Evolutionary conservation across 83 land plant genomes (phyloP).

Genomic region (Larix sibirica): DNA sequence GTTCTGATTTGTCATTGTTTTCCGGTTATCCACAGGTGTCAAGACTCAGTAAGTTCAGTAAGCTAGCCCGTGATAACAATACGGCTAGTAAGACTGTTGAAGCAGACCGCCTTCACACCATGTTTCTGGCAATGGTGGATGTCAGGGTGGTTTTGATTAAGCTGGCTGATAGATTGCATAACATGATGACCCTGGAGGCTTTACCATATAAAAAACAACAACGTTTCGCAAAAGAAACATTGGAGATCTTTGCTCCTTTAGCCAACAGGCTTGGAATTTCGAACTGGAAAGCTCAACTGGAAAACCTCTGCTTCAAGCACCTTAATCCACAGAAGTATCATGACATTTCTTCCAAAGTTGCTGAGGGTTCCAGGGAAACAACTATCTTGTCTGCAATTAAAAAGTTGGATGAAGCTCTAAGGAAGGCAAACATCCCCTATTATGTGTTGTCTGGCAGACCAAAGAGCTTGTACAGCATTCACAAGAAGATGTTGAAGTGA

Average conservation of each 20-base stretch:
- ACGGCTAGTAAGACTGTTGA: constrained; percentile 79
- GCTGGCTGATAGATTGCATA: constrained; percentile 95
- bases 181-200: constrained; percentile 93
- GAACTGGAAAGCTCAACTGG: constrained; percentile 94
- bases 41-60: constrained; percentile 89
- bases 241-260: constrained; percentile 89
- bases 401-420: constrained; percentile 70
- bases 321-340: constrained; percentile 63
- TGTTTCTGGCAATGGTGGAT: constrained; percentile 97
- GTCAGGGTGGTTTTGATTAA: constrained; percentile 94
- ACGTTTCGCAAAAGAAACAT: constrained; percentile 92
- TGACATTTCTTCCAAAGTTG: constrained; percentile 66
- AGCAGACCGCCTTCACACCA: constrained; percentile 92
- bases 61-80: constrained; percentile 91
- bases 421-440: constrained; percentile 52
- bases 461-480: constrained; percentile 91
- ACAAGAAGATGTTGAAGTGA: constrained; percentile 87
- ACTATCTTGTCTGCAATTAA: constrained; percentile 68
- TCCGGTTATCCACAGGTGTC: constrained; percentile 63
- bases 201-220: constrained; percentile 69
- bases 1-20: background rate
- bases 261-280: constrained; percentile 93
- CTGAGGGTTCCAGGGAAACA: constrained; percentile 69
- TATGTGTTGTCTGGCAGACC: constrained; percentile 77
- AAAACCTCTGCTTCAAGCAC: constrained; percentile 88